These are phyloP conservation scores for Rhodosporidiobolus sp. DNA, from an alignment of 768 basidiomycete species.

Conservation along the genomic window DNA sequence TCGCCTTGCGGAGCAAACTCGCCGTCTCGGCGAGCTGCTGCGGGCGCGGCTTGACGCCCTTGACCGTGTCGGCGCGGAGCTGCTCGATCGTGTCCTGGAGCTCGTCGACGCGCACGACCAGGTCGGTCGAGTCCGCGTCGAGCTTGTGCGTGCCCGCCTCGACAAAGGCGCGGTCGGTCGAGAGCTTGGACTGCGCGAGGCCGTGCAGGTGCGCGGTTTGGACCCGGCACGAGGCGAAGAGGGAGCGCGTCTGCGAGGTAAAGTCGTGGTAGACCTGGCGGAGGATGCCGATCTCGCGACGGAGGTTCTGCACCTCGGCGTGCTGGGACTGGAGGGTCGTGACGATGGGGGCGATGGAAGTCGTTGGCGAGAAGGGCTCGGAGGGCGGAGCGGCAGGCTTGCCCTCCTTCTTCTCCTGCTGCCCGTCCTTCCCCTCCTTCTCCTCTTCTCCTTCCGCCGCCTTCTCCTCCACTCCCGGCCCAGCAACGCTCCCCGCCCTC, in stretches of 20 bases:
- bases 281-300: constrained; percentile 88
- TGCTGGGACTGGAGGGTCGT: constrained; percentile 73
- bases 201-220: constrained; percentile 87
- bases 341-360: constrained; percentile 21
- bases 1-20: constrained; percentile 68
- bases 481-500: constrained; percentile 3
- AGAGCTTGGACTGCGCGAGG: constrained; percentile 73
- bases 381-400: background rate
- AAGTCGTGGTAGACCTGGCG: constrained; percentile 93
- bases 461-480: constrained; percentile 62
- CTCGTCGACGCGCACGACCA: constrained; percentile 87
- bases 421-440: background rate
- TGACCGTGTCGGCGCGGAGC: constrained; percentile 82
- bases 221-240: constrained; percentile 68
- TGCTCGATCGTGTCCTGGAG: constrained; percentile 85
- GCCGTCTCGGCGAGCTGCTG: constrained; percentile 58
- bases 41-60: constrained; percentile 78
- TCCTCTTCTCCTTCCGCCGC: background rate
- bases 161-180: constrained; percentile 81
- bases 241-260: constrained; percentile 83
- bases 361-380: constrained; percentile 51
- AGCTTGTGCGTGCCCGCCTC: constrained; percentile 87
- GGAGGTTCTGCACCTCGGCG: constrained; percentile 88
- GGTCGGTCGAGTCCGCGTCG: constrained; percentile 82
- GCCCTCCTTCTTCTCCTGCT: background rate